Evolutionary conservation across 345 rosid species (phyloP), one percentile per base, ranked within the genome.

Genomic region (Kandelia obovata): DNA sequence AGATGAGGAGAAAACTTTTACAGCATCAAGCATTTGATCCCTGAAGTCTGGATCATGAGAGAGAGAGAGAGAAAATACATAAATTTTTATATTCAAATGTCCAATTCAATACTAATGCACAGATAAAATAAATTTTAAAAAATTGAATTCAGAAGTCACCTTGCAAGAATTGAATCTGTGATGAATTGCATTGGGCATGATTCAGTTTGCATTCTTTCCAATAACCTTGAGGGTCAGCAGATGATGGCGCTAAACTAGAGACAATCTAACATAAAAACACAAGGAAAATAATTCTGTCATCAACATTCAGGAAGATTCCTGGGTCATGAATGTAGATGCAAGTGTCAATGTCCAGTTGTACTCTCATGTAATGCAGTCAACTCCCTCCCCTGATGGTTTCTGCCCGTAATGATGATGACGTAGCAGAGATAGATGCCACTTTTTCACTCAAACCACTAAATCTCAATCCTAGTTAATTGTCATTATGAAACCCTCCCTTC

Each of bases 101-200:
- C 30, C 21, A 56, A 56, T 62, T 31, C 5, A 60, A 59, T 17
- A 27, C 23, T 31, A 11, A 37, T 60, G 3, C 37, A 21, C 1
- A 31, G 31, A 59, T 11, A 66, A 69, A 7, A 20, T 28, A 31
- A 71, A 68, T 8, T 23, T 25, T 56, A 56, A 21, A 61, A 17
- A 31, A 25, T 59, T 17, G 49, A 69, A 35, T 3, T 13, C 15
- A 60, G 62, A 62, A 26, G 5, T 49, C 52, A 72, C 80, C 80
- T 72, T 77, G 76, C 8, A 77, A 68, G 64, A 77, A 72, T 21
- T 72, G 61, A 59, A 77, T 77, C 39, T 77, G 76, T 16, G 76
- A 62, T 20, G 80, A 61, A 57, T 68, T 77, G 37, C 80, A 77
- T 51, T 28, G 31, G 6, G 66, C 73, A 52, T 63, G 25, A 21